A percentile compares a stretch with the other conserved stretches of the same genome.
phyloP scores from a whole-genome alignment of 106 monocot genomes.

The Platanthera zijinensis region DNA sequence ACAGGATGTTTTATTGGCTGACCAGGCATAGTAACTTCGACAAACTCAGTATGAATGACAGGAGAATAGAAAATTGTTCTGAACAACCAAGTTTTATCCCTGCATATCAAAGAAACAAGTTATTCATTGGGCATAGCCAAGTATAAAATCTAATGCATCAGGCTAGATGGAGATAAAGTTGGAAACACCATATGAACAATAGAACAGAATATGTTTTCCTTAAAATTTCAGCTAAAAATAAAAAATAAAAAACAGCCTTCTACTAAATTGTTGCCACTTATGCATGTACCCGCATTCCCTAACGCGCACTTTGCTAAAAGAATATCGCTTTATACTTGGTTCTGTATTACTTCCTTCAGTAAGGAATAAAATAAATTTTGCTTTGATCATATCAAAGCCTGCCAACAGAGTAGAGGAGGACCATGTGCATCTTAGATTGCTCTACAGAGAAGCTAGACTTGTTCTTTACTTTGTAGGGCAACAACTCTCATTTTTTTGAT shows the following conservation, averaged over 20 bases:
- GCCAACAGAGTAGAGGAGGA: not conserved
- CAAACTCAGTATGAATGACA: too few relatives aligned
- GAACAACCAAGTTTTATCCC: not conserved
- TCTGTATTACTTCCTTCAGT: not conserved
- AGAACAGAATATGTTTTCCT: not conserved
- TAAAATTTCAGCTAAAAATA: not conserved
- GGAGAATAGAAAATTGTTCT: too few relatives aligned
- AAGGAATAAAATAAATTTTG: constrained; percentile 3
- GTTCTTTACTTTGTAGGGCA: not conserved
- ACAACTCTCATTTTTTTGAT: not conserved
- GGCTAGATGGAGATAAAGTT: not conserved
- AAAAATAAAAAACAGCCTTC: not conserved
- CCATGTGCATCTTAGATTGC: not conserved
- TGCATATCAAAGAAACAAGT: not conserved
- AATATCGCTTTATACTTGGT: not conserved
- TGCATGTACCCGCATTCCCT: not conserved
- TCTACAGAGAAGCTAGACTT: not conserved
- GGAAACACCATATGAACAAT: not conserved
- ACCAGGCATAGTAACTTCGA: too few relatives aligned
- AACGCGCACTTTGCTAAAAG: not conserved
- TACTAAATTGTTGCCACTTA: not conserved
- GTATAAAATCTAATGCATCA: not conserved
- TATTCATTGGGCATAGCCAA: not conserved
- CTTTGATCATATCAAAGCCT: constrained; percentile 3
- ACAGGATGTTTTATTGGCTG: too few relatives aligned